These are phyloP conservation scores for Fusarium pininemorale DNA, from an alignment of 2,329 filamentous ascomycete species.

Conservation along the genomic window DNA sequence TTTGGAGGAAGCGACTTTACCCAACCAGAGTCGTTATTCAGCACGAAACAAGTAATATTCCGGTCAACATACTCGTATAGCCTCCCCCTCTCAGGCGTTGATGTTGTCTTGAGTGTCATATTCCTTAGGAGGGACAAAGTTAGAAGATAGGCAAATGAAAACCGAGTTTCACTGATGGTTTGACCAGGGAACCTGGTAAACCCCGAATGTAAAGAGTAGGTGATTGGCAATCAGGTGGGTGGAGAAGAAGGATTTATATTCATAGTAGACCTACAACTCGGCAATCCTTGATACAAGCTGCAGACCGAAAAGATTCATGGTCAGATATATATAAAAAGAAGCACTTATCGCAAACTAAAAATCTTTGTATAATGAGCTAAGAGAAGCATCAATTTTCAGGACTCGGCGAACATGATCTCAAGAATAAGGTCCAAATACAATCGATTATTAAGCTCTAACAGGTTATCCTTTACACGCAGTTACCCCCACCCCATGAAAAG, in stretches of 20 bases:
- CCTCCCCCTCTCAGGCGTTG: background rate
- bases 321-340: background rate
- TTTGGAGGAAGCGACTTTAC: background rate
- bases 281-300: background rate
- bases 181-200: background rate
- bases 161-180: background rate
- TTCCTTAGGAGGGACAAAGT: background rate
- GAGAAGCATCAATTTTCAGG: background rate
- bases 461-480: conserved; percentile 46
- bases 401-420: background rate
- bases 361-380: background rate
- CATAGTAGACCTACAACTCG: background rate
- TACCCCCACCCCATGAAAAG: conserved; percentile 39
- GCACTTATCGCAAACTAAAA: background rate
- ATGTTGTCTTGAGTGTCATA: background rate
- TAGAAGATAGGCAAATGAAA: background rate
- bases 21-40: background rate
- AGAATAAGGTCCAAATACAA: conserved; percentile 46
- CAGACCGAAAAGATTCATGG: background rate
- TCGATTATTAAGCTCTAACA: conserved; percentile 58
- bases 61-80: background rate
- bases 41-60: background rate
- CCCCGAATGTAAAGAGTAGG: background rate
- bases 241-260: background rate
- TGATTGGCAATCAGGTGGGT: background rate